Conservation (phyloP, 306 rosid genomes). For the Abrus pulchellus region DNA sequence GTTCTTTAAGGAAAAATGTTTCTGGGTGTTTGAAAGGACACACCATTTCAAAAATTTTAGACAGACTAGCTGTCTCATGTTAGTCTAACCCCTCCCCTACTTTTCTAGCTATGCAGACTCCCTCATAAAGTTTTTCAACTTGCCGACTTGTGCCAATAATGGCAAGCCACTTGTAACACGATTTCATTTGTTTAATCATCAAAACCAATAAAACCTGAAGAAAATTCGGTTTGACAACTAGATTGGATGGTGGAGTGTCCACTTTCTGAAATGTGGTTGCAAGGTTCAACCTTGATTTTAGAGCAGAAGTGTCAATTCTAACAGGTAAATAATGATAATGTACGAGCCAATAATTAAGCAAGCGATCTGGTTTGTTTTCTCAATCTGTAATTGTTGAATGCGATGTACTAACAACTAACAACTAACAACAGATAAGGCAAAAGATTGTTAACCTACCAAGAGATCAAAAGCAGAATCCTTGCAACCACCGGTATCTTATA, state of each 20-base stretch:
- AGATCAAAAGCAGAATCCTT: conserved; percentile 62
- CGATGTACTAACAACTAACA: conserved; percentile 38
- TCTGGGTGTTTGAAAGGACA: conserved; percentile 22
- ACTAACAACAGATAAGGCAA: conserved; percentile 32
- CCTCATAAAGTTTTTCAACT: conserved; percentile 41
- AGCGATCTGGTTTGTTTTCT: conserved; percentile 23
- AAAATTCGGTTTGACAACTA: conserved; percentile 45
- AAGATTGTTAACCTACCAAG: conserved; percentile 77
- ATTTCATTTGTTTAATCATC: conserved; percentile 10
- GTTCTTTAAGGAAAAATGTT: neutral
- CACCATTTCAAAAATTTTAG: conserved; percentile 11
- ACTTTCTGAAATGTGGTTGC: conserved; percentile 33
- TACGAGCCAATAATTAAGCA: conserved; percentile 24
- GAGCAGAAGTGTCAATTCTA: conserved; percentile 32
- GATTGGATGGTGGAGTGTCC: conserved; percentile 49
- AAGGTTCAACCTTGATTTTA: conserved; percentile 8
- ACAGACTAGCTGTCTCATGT: conserved; percentile 44
- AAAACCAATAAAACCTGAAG: conserved; percentile 12
- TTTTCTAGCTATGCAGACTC: conserved; percentile 21
- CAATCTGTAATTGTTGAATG: conserved; percentile 15
- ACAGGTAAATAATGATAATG: conserved; percentile 23
- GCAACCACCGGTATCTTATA: conserved; percentile 56
- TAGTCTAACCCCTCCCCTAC: neutral
- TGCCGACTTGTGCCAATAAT: conserved; percentile 51
- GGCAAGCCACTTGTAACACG: conserved; percentile 42